Conservation (phyloP, 208 protist species). For the Trypanosomatidae sp. region DNA sequence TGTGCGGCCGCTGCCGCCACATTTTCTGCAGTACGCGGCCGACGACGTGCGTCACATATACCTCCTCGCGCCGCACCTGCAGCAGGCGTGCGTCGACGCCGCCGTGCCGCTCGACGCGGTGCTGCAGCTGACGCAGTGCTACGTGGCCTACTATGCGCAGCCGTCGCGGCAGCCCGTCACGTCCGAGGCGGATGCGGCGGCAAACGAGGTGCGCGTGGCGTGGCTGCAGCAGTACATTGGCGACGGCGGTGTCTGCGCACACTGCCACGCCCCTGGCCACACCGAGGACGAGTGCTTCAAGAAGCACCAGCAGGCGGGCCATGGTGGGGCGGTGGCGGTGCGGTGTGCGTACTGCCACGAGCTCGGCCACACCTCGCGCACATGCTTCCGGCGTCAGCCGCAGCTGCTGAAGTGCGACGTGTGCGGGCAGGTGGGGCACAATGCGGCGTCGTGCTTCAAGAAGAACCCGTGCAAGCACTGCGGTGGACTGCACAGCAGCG, state of each 20-base stretch:
- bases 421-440: conserved; percentile 81
- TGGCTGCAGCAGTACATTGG: conserved; percentile 75
- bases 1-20: conserved; percentile 65
- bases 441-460: conserved; percentile 49
- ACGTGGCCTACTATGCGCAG: conserved; percentile 63
- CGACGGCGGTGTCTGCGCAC: conserved; percentile 54
- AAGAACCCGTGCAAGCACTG: conserved; percentile 82
- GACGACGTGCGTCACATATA: conserved; percentile 82
- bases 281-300: conserved; percentile 80
- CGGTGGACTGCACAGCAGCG: conserved; percentile 69
- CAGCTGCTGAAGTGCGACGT: conserved; percentile 74
- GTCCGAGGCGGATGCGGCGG: conserved; percentile 50
- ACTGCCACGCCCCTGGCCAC: conserved; percentile 69
- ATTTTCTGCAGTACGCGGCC: conserved; percentile 84
- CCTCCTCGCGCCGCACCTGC: conserved; percentile 26
- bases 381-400: conserved; percentile 69
- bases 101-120: conserved; percentile 11
- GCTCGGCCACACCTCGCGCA: conserved; percentile 53
- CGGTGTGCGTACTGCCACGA: conserved; percentile 49
- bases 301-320: conserved; percentile 20
- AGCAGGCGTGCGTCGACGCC: not conserved
- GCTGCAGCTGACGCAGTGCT: conserved; percentile 49
- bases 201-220: conserved; percentile 50
- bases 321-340: too few relatives aligned
- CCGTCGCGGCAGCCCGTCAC: conserved; percentile 21